phyloP scores from a whole-genome alignment of 169 alveolate species.

The Miamiensis avidus region DNA sequence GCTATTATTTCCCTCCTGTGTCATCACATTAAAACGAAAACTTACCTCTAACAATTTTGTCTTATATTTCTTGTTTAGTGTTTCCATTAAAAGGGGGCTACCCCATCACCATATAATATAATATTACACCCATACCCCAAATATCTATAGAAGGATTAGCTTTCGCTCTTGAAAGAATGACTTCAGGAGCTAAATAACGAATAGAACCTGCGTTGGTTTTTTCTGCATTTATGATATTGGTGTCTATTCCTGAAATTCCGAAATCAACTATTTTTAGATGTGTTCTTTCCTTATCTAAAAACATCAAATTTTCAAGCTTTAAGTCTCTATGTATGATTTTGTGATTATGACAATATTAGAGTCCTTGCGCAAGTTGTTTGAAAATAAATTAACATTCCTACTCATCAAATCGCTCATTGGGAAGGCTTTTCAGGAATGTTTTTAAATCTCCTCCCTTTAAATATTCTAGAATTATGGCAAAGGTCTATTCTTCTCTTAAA shows the following conservation, averaged over 20 bases:
- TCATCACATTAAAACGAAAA: slow-evolving; percentile 44
- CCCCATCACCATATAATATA: slow-evolving; percentile 62
- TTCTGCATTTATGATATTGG: slow-evolving; percentile 45
- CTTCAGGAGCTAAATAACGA: slow-evolving; percentile 77
- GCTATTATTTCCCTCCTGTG: too few species aligned
- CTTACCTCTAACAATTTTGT: slow-evolving; percentile 47
- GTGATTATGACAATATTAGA: slow-evolving; percentile 15
- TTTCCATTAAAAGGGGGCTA: slow-evolving; percentile 65
- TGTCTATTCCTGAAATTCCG: slow-evolving; percentile 60
- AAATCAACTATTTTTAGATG: slow-evolving; percentile 68
- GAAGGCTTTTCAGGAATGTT: not conserved
- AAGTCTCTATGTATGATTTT: slow-evolving; percentile 31
- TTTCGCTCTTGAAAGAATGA: slow-evolving; percentile 42
- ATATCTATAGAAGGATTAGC: slow-evolving; percentile 59
- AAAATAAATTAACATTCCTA: slow-evolving; percentile 28
- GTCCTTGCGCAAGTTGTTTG: not conserved
- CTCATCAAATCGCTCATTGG: slow-evolving; percentile 1
- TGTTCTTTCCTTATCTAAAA: slow-evolving; percentile 8
- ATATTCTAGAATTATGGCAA: slow-evolving; percentile 25
- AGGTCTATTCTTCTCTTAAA: slow-evolving; percentile 30
- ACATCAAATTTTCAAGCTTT: slow-evolving; percentile 30
- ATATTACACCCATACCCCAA: slow-evolving; percentile 73
- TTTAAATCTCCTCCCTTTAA: slow-evolving; percentile 30
- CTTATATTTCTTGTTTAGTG: slow-evolving; percentile 41
- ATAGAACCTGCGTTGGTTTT: slow-evolving; percentile 57